Evolutionary conservation across 805 yeast genomes (phyloP), one percentile per base, ranked within the genome.

Genomic region (Cyberlindnera mississippiensis): DNA sequence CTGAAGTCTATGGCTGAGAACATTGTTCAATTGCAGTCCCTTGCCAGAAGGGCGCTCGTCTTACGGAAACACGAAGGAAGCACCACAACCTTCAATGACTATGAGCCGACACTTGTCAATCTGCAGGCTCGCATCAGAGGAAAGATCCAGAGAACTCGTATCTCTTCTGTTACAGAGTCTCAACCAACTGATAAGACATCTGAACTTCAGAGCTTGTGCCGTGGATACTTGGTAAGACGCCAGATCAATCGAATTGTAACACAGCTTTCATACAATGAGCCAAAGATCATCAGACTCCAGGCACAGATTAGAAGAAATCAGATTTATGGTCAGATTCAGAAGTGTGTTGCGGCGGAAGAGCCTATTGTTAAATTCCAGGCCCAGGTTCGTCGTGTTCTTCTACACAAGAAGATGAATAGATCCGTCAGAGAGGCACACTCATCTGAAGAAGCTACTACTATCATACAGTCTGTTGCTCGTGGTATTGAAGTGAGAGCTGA

Each of bases 1-100:
- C 56, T 85, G 22, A 75, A 72, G 44, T 73, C 85, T 1, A 77
- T 76, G 51, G 71, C 70, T 6, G 73, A 71, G 11, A 76, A 75
- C 17, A 55, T 82, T 17, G 60, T 72, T 3, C 58, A 55, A 9
- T 62, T 83, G 16, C 79, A 78, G 51, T 63, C 82, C 0, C 51
- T 69, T 0, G 62, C 74, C 7, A 69, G 86, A 58, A 85, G 86
- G 9, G 58, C 63, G 10, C 30, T 68, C n/a, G 35, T 52, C 3
- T 55, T 67, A 46, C 45, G 44, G 10, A 56, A 41, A 13, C 44
- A 36, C 33, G 40, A 48, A 44, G 34, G 60, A 46, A 46, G 60
- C 67, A 8, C 53, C 60, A 35, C 67, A 56, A 49, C 27, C 32
- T 34, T 52, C 28, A 34, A 33, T 6, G 45, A 38, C 12, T 50